A percentile compares a stretch with the other conserved stretches of the same genome.
Evolutionary conservation across 2,329 filamentous ascomycete genomes (phyloP).

Genomic region (Paraconiothyrium brasiliense): DNA sequence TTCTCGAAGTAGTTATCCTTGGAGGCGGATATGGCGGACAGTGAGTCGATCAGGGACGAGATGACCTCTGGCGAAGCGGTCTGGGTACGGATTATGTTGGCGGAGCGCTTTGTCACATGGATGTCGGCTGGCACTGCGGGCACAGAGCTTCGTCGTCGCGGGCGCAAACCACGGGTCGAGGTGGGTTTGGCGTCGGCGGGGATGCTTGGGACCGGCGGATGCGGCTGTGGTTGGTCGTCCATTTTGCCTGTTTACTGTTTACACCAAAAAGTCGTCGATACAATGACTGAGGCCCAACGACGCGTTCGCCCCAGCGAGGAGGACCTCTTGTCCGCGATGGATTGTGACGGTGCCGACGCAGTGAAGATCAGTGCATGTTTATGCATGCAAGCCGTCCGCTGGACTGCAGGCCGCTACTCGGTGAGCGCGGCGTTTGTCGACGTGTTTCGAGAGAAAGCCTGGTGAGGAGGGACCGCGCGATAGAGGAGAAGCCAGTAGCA

Average conservation of each 20-base stretch:
- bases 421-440: conserved; percentile 8
- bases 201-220: conserved; percentile 28
- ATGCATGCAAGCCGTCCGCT: conserved; percentile 6
- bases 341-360: conserved; percentile 9
- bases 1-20: conserved; percentile 75
- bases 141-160: conserved; percentile 42
- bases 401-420: conserved; percentile 9
- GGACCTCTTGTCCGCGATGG: conserved; percentile 5
- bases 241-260: conserved; percentile 30
- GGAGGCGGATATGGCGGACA: conserved; percentile 69
- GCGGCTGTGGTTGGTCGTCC: conserved; percentile 33
- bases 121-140: conserved; percentile 32
- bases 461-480: conserved; percentile 3
- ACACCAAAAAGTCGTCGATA: neutral
- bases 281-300: neutral
- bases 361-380: conserved; percentile 21
- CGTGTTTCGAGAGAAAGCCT: neutral
- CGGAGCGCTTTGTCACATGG: conserved; percentile 37
- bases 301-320: conserved; percentile 12
- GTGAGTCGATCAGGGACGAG: conserved; percentile 69
- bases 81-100: conserved; percentile 49
- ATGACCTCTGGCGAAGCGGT: conserved; percentile 73
- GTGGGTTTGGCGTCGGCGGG: conserved; percentile 25
- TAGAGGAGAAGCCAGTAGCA: neutral
- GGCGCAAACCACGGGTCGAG: conserved; percentile 33